Base-by-base conservation (phyloP, 768 basidiomycete genomes). In the Podaxis carcinomalis region DNA sequence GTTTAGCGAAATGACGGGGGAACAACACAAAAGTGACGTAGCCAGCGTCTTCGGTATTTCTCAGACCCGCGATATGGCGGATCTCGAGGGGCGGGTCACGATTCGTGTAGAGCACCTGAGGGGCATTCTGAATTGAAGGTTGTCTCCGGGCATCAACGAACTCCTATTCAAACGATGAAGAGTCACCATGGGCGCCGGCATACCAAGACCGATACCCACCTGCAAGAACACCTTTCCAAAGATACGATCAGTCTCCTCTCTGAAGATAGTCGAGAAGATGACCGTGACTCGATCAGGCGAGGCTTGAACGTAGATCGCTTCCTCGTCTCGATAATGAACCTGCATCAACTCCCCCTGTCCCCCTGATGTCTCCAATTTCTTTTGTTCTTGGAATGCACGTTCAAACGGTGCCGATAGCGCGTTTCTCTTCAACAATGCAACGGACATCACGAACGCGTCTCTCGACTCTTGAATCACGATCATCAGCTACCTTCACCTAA, bases 151-250 rank as follows among this genome's bases (percentile, higher is more conserved):
- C 96, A 78, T 99, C 97, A 35, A 98, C 97, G 68, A 99, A 99
- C 87, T 98, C 97, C 93, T 95, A 65, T 0, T 53, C 28, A 21
- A 59, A 52, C 25, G 27, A 46, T 51, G n/a, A 59, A 47, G 7
- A 6, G 14, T 42, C 6, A 40, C 19, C 3, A 21, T 50, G 36
- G 52, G 32, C 32, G 1, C 7, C 32, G 46, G 19, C 57, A 54
- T 62, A 51, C 27, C 16, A 37, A 25, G 44, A 56, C 1, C 21
- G 11, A 23, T n/a, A 64, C 75, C 64, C 64, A 93, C 95, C 83
- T 98, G 97, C 56, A 99, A 76, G 79, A 99, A 99, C n/a, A 98
- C 90, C 73, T 94, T 95, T 13, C 97, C 97, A 72, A 93, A 93
- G 53, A 98, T 92, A 57, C 95, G 85, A 74, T 99, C 97, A 1